phyloP scores from a whole-genome alignment of 805 yeast genomes.

The Wickerhamiella australiensis region DNA sequence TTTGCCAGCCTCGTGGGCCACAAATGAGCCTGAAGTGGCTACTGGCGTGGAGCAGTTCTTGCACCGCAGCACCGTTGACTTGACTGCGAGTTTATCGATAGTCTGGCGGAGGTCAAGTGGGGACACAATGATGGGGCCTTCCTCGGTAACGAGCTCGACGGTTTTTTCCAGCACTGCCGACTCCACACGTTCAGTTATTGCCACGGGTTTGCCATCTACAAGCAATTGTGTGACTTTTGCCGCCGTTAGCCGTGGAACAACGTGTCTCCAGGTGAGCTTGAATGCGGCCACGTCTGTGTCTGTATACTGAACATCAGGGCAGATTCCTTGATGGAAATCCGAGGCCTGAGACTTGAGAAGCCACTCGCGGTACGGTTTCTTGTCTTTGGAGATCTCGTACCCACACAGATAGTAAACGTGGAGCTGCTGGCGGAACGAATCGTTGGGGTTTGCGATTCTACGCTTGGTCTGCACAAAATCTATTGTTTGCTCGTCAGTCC shows the following conservation, averaged over 20 bases:
- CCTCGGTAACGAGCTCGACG: conserved; percentile 4
- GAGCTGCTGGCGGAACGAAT: conserved; percentile 61
- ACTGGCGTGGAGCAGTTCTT: conserved; percentile 65
- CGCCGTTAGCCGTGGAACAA: conserved; percentile 13
- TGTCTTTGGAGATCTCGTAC: conserved; percentile 24
- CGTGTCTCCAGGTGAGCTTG: conserved; percentile 19
- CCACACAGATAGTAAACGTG: conserved; percentile 42
- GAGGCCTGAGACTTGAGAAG: conserved; percentile 26
- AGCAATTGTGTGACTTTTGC: conserved; percentile 7
- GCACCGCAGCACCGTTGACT: conserved; percentile 42
- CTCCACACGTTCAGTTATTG: conserved; percentile 12
- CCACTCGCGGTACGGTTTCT: conserved; percentile 33
- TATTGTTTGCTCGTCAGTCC: conserved; percentile 45
- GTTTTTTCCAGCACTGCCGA: not conserved
- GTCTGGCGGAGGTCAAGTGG: conserved; percentile 5
- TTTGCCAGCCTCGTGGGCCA: conserved; percentile 36
- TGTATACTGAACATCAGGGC: conserved; percentile 30
- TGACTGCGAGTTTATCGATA: conserved; percentile 16
- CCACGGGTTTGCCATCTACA: conserved; percentile 12
- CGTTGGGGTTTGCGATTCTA: conserved; percentile 54
- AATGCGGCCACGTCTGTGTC: conserved; percentile 23
- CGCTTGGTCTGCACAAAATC: conserved; percentile 64
- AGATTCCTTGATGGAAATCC: conserved; percentile 18
- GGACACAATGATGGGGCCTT: not conserved
- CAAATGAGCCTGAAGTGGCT: conserved; percentile 50